Conservation (phyloP, 495 filamentous ascomycete species). For the Parathielavia appendiculata region DNA sequence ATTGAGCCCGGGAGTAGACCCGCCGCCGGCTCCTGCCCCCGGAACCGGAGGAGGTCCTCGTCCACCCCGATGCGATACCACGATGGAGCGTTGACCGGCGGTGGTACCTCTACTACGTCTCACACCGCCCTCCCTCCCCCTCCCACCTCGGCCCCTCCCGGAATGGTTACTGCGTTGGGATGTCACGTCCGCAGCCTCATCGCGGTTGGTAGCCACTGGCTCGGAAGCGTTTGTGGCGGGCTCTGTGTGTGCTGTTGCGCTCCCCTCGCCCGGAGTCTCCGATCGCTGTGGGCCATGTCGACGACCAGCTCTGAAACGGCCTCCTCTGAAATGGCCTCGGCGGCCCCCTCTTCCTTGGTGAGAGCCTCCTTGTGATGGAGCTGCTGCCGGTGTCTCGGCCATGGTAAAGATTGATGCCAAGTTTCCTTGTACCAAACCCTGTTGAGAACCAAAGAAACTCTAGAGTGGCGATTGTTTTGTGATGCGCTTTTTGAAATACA, state of each 20-base stretch:
- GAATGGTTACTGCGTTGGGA: background rate
- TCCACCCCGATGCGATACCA: slow-evolving; percentile 48
- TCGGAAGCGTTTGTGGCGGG: slow-evolving; percentile 5
- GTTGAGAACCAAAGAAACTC: background rate
- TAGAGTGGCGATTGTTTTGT: background rate
- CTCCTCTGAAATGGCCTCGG: slow-evolving; percentile 14
- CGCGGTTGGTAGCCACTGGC: background rate
- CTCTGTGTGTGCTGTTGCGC: slow-evolving; percentile 1
- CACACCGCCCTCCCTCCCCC: slow-evolving; percentile 38
- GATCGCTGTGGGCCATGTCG: background rate
- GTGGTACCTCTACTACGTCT: slow-evolving; percentile 39
- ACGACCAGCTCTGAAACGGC: slow-evolving; percentile 13
- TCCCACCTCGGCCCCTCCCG: slow-evolving; percentile 10
- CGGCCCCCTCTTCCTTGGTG: slow-evolving; percentile 25
- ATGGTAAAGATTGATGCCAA: slow-evolving; percentile 12
- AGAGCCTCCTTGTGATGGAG: slow-evolving; percentile 14
- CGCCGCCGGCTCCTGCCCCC: slow-evolving; percentile 10
- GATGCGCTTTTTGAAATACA: slow-evolving; percentile 54
- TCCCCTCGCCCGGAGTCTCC: background rate
- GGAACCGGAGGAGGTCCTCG: slow-evolving; percentile 42
- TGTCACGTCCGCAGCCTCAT: background rate
- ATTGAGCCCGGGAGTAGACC: slow-evolving; percentile 30
- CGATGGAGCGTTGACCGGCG: slow-evolving; percentile 29
- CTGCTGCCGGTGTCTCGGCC: slow-evolving; percentile 16
- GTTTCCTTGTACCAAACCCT: background rate